phyloP scores from a whole-genome alignment of 805 yeast genomes.

The Candida lessepsii region DNA sequence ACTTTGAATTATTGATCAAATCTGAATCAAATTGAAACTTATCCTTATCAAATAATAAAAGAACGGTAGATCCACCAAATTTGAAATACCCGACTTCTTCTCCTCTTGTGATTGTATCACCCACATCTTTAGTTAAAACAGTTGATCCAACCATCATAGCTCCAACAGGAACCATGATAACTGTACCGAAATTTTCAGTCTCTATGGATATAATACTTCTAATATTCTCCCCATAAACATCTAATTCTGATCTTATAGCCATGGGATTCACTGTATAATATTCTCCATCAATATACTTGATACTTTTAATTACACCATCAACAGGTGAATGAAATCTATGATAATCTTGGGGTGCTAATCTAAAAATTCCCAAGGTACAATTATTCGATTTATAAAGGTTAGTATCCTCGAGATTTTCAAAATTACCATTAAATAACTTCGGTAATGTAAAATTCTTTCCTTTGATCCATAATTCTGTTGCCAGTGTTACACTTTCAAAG shows the following conservation, averaged over 20 bases:
- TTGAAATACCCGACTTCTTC: constrained; percentile 93
- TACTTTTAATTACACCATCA: constrained; percentile 65
- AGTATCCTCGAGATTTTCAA: constrained; percentile 41
- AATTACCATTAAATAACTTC: constrained; percentile 53
- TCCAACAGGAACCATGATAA: constrained; percentile 80
- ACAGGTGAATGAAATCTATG: constrained; percentile 93
- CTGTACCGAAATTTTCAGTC: constrained; percentile 72
- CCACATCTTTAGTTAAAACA: constrained; percentile 62
- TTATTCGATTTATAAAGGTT: constrained; percentile 32
- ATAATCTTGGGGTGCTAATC: constrained; percentile 96
- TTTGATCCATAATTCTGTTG: constrained; percentile 85
- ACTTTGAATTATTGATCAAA: constrained; percentile 61
- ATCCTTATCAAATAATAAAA: constrained; percentile 58
- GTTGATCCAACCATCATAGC: constrained; percentile 99
- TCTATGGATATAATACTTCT: constrained; percentile 76
- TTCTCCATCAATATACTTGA: constrained; percentile 76
- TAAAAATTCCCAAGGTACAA: constrained; percentile 72
- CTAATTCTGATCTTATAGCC: constrained; percentile 87
- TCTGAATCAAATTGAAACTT: constrained; percentile 69
- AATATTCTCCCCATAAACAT: constrained; percentile 90
- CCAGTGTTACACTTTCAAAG: constrained; percentile 55
- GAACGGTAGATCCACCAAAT: constrained; percentile 91
- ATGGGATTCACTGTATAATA: constrained; percentile 96
- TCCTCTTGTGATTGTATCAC: constrained; percentile 59
- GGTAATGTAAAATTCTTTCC: constrained; percentile 71